phyloP scores from a whole-genome alignment of 1,284 basidiomycete genomes.

The Ganoderma lingzhi region DNA sequence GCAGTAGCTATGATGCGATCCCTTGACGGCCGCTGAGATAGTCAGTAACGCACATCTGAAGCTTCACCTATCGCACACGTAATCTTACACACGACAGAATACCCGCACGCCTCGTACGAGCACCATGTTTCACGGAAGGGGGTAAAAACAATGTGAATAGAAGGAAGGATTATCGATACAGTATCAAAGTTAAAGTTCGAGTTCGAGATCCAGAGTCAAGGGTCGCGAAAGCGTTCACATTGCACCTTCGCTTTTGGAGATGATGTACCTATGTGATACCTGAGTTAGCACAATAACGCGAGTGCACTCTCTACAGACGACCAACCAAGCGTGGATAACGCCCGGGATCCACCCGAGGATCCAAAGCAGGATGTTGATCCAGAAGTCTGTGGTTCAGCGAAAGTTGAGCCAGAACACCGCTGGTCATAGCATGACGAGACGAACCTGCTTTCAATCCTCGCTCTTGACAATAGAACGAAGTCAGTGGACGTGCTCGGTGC shows the following conservation, averaged over 20 bases:
- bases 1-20: background rate
- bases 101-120: background rate
- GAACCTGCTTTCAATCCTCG: constrained; percentile 50
- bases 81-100: background rate
- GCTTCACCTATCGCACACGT: background rate
- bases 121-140: background rate
- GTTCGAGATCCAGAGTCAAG: background rate
- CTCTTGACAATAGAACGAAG: constrained; percentile 40
- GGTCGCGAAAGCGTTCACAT: background rate
- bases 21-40: background rate
- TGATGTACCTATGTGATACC: constrained; percentile 47
- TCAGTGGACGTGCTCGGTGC: background rate
- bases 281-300: background rate
- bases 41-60: background rate
- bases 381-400: constrained; percentile 50
- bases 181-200: background rate
- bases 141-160: background rate
- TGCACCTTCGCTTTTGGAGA: constrained; percentile 46
- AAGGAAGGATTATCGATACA: background rate
- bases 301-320: background rate
- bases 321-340: constrained; percentile 62
- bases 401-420: background rate
- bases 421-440: background rate
- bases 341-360: constrained; percentile 68
- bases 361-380: constrained; percentile 61